Conservation (phyloP, 495 filamentous ascomycete species). For the Copromyces sp. region DNA sequence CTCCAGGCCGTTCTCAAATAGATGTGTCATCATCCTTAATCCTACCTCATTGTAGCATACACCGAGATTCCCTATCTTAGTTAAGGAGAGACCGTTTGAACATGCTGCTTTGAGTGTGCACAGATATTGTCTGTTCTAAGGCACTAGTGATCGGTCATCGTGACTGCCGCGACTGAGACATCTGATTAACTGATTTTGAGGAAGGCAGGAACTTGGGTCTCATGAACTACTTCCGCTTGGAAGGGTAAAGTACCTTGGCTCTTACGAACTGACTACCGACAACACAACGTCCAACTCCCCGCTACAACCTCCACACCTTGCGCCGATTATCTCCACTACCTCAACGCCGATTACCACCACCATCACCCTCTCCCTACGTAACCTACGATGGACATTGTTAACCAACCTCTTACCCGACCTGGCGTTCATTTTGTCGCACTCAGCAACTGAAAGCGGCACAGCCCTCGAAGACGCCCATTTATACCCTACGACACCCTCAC, state of each 20-base stretch:
- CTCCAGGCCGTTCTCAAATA: constrained; percentile 70
- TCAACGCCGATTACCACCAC: not conserved
- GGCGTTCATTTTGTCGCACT: not conserved
- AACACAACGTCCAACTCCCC: not conserved
- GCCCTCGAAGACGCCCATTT: not conserved
- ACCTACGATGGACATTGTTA: not conserved
- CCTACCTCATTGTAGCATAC: constrained; percentile 22
- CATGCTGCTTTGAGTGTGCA: constrained; percentile 9
- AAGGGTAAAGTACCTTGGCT: not conserved
- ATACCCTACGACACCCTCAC: not conserved
- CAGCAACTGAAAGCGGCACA: not conserved
- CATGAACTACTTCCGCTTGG: not conserved
- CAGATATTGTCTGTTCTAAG: not conserved
- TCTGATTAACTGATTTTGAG: not conserved
- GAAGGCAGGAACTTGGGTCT: not conserved
- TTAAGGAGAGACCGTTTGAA: constrained; percentile 16
- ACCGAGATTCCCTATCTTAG: constrained; percentile 20
- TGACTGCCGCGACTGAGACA: not conserved
- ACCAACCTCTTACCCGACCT: not conserved
- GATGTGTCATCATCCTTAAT: constrained; percentile 19
- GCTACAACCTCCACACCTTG: not conserved
- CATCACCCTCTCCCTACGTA: not conserved
- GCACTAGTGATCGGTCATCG: not conserved
- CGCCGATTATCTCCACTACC: not conserved
- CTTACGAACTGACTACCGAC: not conserved